Evolutionary conservation across 2,329 filamentous ascomycete species (phyloP), one percentile per base, ranked within the genome.

Genomic region (Torrubiellomyces zombiae): DNA sequence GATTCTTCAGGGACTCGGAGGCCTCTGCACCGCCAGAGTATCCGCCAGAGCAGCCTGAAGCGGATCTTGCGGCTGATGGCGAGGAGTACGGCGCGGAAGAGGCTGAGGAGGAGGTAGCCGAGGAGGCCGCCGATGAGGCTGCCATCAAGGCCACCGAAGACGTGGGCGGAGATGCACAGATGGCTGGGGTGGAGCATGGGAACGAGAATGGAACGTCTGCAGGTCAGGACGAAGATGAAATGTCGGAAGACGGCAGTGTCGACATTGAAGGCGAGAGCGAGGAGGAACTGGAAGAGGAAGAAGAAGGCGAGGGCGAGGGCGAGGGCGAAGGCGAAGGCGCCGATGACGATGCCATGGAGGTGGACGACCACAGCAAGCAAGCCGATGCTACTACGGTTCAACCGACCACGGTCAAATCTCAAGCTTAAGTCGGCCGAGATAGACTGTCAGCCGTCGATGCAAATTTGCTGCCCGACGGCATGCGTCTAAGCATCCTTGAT

Each of bases 41-140:
- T 51, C 89, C 89, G 16, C 91, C 89, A 32, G 89, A 98, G 50
- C 89, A 98, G 56, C 89, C 89, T 20, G 89, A 98, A 50, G 89
- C 85, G 26, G 91, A 98, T 45, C 65, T 76, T 21, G 65, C 69
- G 25, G 77, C 77, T 21, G 86, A 94, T 39, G 89, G 92, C 39
- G 76, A 79, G 14, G 70, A 78, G 38, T 98, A 98, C 44, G 89
- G 86, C 33, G 82, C 79, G 13, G 89, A 95, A 28, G 86, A 93
- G 50, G 72, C 70, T 10, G 81, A 82, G 23, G 75, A 75, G 26
- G 74, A 73, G 26, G 70, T 67, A n/a, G 68, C 53, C 9, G 67
- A 63, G 18, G 69, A 56, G 15, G 44, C 57, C 14, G 56, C 61
- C 31, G 64, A 61, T 30, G 56, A 63, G 22, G 58, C 53, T 5